These are phyloP conservation scores for Plasmodium inui DNA, from an alignment of 169 alveolate species.

Conservation along the genomic window DNA sequence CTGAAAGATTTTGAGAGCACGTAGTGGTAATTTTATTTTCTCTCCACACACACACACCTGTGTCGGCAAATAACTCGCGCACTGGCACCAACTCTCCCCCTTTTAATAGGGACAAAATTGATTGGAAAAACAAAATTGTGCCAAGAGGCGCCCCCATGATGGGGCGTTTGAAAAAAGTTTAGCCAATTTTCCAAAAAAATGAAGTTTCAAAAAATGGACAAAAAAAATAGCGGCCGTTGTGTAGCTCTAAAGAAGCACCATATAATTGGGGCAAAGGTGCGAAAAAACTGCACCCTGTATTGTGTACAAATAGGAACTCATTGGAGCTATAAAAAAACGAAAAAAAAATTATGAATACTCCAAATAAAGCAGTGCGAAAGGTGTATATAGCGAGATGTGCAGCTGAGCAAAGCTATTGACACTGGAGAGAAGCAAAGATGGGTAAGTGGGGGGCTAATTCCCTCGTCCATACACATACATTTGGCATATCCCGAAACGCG, in stretches of 20 bases:
- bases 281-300: background rate
- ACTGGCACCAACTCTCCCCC: background rate
- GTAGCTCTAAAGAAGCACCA: background rate
- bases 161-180: background rate
- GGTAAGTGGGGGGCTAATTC: background rate
- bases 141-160: background rate
- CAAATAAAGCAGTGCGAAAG: background rate
- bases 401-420: background rate
- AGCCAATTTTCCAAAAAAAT: constrained; percentile 1
- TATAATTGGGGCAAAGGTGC: background rate
- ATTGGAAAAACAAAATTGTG: background rate
- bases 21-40: background rate
- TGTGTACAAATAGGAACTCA: background rate
- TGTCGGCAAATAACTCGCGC: background rate
- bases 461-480: background rate
- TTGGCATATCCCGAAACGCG: background rate
- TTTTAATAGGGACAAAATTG: background rate
- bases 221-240: background rate
- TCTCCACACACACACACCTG: background rate
- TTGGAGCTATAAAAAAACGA: background rate
- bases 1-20: background rate
- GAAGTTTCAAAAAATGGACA: background rate
- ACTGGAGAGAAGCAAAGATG: background rate
- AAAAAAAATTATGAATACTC: background rate
- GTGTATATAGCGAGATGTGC: background rate